Evolutionary conservation across 768 basidiomycete species (phyloP).

Genomic region (Piloderma croceum): DNA sequence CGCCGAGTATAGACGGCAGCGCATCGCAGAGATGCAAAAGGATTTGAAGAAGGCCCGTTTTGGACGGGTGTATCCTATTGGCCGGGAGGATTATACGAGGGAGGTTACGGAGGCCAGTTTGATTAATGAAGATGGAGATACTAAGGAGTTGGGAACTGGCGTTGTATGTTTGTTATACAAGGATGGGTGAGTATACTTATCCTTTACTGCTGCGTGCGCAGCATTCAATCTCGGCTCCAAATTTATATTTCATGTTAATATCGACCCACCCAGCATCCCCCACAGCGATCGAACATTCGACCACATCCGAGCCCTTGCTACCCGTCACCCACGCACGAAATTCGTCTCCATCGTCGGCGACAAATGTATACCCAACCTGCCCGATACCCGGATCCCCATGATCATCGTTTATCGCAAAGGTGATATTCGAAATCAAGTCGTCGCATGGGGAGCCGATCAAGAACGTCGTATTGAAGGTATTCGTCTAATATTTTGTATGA

Average conservation of each 20-base stretch:
- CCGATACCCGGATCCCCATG: constrained; percentile 87
- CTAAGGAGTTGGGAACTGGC: constrained; percentile 73
- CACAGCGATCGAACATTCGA: constrained; percentile 71
- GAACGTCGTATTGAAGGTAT: constrained; percentile 76
- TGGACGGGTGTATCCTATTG: constrained; percentile 83
- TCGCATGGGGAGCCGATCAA: constrained; percentile 77
- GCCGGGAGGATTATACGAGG: constrained; percentile 87
- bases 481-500: constrained; percentile 9
- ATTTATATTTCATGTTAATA: constrained; percentile 1
- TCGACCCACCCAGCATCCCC: constrained; percentile 51
- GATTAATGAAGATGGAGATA: constrained; percentile 57
- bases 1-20: constrained; percentile 56
- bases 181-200: constrained; percentile 87
- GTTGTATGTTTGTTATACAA: constrained; percentile 95
- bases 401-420: constrained; percentile 89
- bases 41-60: constrained; percentile 62
- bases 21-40: constrained; percentile 56
- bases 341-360: constrained; percentile 93
- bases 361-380: constrained; percentile 95
- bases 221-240: not conserved
- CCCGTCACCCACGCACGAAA: constrained; percentile 85
- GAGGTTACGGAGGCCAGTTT: constrained; percentile 94
- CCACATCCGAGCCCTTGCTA: constrained; percentile 68
- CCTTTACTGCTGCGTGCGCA: too few species aligned
- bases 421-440: constrained; percentile 80